Evolutionary conservation across 345 rosid species (phyloP), one percentile per base, ranked within the genome.

Genomic region (Salix udensis): DNA sequence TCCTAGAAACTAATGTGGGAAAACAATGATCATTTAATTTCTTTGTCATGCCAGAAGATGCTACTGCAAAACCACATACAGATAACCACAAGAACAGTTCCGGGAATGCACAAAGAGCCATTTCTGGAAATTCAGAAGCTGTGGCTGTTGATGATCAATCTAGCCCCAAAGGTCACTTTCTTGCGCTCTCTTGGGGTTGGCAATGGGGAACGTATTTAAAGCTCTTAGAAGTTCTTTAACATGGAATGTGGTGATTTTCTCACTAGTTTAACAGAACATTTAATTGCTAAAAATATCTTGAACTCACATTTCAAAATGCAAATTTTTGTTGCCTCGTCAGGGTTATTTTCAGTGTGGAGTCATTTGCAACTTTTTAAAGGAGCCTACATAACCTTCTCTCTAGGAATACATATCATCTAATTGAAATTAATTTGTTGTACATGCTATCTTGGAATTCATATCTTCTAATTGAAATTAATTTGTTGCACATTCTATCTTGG

Each of bases 131-230:
- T 72, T 68, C 76, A 28, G 89, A 79, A 77, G 68, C 81, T 76
- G 88, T 79, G 44, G 69, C 80, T 42, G 80, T 78, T 58, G 86
- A 81, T 64, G 83, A 81, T 75, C 82, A 72, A 24, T 67, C 83
- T 37, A 85, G 73, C 81, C 70, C 78, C 44, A 84, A 86, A 88
- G 97, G 97, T 92, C 71, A 26, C 73, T 65, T 14, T 36, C 39
- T 77, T 34, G 10, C 2, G 28, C 61, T 71, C 66, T 71, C 70
- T 61, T 23, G 19, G 31, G 40, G 34, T 19, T 19, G 34, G 15
- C 9, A 31, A 67, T 21, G 48, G 4, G 48, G n/a, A 65, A 19
- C 11, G 9, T 6, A 65, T 64, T 21, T 64, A 64, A 26, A 50
- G 55, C 21, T 50, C 55, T 24, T 64, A 12, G 14, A 13, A 24